Evolutionary conservation across 306 rosid species (phyloP), one percentile per base, ranked within the genome.

Genomic region (Cicer cuneatum): DNA sequence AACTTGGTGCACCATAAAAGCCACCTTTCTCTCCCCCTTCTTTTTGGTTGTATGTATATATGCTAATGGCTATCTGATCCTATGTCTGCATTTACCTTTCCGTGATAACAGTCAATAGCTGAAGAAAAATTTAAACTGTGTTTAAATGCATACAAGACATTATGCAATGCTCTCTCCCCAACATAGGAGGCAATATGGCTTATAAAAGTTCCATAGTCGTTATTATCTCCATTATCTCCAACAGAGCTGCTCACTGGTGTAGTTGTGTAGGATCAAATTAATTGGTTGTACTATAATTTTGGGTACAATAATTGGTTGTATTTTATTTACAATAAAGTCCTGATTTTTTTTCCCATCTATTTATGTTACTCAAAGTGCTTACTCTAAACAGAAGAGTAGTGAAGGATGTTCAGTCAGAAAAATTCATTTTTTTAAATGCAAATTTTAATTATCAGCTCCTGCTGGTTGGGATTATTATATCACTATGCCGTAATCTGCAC

Each of bases 81-180:
- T 54, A 42, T 53, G 8, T 35, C 58, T 11, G 39, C 47, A 1
- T 37, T 64, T 46, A 29, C 9, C 43, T 61, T 75, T 76, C 14
- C 24, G 19, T 75, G 53, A 66, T 76, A 64, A 66, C 92, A 89
- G 96, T 91, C 78, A 61, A 70, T 80, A 74, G 97, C 96, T 39
- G 94, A 81, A 80, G 98, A 93, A 79, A 93, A 88, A 79, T 93
- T 93, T 81, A 93, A 86, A 79, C 75, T 71, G 0, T 93, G 96
- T 73, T 85, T 85, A 45, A 81, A 73, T 82, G 96, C 98, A 6
- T 93, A 93, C 90, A 89, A 88, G 52, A 85, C 98, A 29, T 80
- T 93, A 75, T 85, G 91, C 85, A 75, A 75, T 75, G 92, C 90
- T 29, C 80, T 90, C 65, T 80, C 93, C 78, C 66, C 87, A 1